A percentile compares a stretch with the other conserved stretches of the same genome.
Conservation (phyloP, 345 rosid genomes). For the Populus euphratica region DNA sequence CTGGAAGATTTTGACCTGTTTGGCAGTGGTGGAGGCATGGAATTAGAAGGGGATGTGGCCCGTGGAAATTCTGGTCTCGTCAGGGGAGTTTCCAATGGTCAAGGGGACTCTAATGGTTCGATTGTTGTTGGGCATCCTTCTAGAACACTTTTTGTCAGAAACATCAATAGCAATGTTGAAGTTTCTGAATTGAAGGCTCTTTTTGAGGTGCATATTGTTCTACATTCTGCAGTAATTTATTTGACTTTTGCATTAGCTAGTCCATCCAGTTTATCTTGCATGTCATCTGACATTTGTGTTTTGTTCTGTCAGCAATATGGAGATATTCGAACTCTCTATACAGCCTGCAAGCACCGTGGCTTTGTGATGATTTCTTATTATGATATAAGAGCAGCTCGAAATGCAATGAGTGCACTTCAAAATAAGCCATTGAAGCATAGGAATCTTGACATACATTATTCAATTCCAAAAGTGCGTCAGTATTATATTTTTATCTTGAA, state of each 20-base stretch:
- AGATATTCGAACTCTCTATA: constrained; percentile 64
- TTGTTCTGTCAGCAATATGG: constrained; percentile 63
- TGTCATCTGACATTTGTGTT: constrained; percentile 8
- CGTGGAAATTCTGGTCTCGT: constrained; percentile 29
- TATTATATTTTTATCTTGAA: not conserved
- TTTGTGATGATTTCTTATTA: constrained; percentile 74
- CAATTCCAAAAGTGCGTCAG: constrained; percentile 18
- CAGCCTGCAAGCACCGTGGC: constrained; percentile 81
- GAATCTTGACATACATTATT: constrained; percentile 20
- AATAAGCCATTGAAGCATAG: constrained; percentile 15
- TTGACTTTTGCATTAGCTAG: not conserved
- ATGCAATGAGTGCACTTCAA: constrained; percentile 23
- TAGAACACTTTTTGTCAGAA: constrained; percentile 79
- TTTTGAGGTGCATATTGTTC: constrained; percentile 60
- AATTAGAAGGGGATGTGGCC: constrained; percentile 55
- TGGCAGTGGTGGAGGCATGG: constrained; percentile 92
- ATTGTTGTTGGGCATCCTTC: constrained; percentile 64
- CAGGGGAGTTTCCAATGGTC: constrained; percentile 30
- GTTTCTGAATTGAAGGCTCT: constrained; percentile 70
- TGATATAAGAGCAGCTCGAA: constrained; percentile 24
- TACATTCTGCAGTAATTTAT: not conserved
- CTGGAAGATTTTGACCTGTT: constrained; percentile 84
- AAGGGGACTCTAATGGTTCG: constrained; percentile 48
- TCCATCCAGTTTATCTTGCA: not conserved
- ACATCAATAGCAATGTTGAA: constrained; percentile 66